Percentiles rank a stretch among this genome's conserved stretches.
These are phyloP conservation scores for Linum trigynum DNA, from an alignment of 345 rosid genomes.

Conservation along the genomic window DNA sequence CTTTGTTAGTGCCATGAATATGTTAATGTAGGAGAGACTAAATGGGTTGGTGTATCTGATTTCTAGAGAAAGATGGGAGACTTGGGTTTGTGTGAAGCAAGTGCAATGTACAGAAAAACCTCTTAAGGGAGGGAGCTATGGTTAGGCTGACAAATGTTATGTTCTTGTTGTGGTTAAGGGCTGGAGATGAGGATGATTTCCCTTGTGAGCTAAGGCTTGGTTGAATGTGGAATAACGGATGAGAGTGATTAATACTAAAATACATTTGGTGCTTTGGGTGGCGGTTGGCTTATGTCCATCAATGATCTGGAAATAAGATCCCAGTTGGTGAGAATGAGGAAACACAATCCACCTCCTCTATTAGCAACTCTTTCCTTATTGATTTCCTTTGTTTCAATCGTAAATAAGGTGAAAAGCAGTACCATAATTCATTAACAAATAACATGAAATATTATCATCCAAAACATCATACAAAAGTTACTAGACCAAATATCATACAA, in stretches of 20 bases:
- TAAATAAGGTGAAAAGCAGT: too few relatives aligned
- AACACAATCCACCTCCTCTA: not conserved
- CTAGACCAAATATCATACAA: too few relatives aligned
- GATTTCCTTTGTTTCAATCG: too few relatives aligned
- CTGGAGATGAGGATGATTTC: not conserved
- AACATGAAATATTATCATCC: too few relatives aligned
- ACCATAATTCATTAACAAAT: too few relatives aligned
- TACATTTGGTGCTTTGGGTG: not conserved
- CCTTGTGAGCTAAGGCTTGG: not conserved
- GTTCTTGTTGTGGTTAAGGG: not conserved
- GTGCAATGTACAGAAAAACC: too few relatives aligned
- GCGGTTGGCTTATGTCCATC: conserved; percentile 47
- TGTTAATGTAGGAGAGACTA: not conserved
- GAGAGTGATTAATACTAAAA: not conserved
- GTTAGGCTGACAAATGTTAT: not conserved
- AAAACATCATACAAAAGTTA: too few relatives aligned
- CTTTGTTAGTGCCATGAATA: too few relatives aligned
- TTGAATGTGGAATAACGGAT: not conserved
- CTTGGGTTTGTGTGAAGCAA: not conserved
- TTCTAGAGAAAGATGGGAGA: not conserved
- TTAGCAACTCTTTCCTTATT: not conserved
- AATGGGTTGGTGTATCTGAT: not conserved
- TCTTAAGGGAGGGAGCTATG: too few relatives aligned
- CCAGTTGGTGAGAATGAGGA: not conserved
- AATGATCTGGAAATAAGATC: conserved; percentile 1